Base-by-base conservation (phyloP, 805 yeast genomes). In the Yueomyces sinensis region DNA sequence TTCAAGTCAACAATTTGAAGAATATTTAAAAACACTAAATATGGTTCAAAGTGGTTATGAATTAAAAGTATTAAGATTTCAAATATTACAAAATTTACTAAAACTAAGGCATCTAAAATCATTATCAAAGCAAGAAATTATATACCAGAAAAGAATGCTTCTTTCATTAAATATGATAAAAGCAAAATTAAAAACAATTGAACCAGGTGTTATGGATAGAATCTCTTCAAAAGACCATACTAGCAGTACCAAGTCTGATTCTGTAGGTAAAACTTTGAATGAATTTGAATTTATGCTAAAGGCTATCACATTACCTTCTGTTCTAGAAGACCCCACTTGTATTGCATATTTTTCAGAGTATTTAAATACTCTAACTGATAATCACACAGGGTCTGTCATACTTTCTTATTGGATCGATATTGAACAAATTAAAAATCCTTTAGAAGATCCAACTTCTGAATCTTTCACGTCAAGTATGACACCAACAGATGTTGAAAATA, bases 391-490 rank as follows among this genome's bases (percentile, higher is more conserved):
- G 3, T 16, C 30, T 4, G 33, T 42, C 4, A 48, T 75, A 20
- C 47, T 83, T 4, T 76, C 75, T 30, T 74, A 73, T 40, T 81
- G 86, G 83, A 50, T 69, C 4, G 66, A 71, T 2, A 77, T 83
- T 3, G 80, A 82, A 40, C 63, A 69, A 0, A 66, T 82, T 27
- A 72, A 74, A 44, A 80, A 80, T 32, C 94, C 95, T 0, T 53
- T 86, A 14, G 80, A 70, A 37, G 61, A 61, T 41, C 53, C 61
- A 3, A 43, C 37, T n/a, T 43, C 46, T 22, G 54, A 54, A 3
- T 61, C 56, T 13, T 45, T 46, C 25, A 47, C 50, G 11, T 52
- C 51, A 13, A 46, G 38, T 1, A 28, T 31, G 17, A 35, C 45
- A 2, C 35, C 38, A 1, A 41, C 49, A 4, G 58, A 50, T 28